Base-by-base conservation (phyloP, 306 rosid species). In the Ochetophila trinervis region DNA sequence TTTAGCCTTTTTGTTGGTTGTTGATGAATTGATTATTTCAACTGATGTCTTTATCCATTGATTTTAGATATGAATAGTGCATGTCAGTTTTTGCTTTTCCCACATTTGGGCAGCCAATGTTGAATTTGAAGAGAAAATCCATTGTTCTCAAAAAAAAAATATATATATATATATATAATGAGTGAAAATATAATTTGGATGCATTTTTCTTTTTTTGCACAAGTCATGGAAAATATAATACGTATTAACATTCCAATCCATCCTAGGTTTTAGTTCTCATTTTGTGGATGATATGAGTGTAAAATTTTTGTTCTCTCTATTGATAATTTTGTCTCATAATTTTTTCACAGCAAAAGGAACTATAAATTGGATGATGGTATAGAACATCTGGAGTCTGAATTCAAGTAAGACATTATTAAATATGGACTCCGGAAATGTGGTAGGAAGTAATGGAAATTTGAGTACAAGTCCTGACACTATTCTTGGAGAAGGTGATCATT, bases 401-500 rank as follows among this genome's bases (percentile, higher is more conserved):
- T 53, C 74, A 59, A n/a, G 67, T 48, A 73, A 59, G 53, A 62
- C 10, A 8, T 21, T 59, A 45, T 42, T 51, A 47, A 73, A 27
- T 27, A 79, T 78, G 84, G 82, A 79, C 52, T 21, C 53, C 15
- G 73, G 45, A 40, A 40, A 40, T 40, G 45, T 40, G 12, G 45
- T 1, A 6, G 45, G 45, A 40, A 40, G 45, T 40, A 12, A 40
- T 40, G 45, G 45, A 6, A 40, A 40, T 40, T 40, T 40, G 45
- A 40, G 45, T 1, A 10, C 45, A 40, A 9, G 8, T 40, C 45
- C 45, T 40, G 45, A 11, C 12, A 40, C 11, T 12, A 40, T 12
- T 40, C 45, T 1, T 40, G 45, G 45, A 8, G 45, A 40, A 40
- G 45, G 45, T 40, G 8, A 10, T 40, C 45, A 40, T 40, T 40